Base-by-base conservation (phyloP, 169 alveolate genomes). In the Babesia bigemina region DNA sequence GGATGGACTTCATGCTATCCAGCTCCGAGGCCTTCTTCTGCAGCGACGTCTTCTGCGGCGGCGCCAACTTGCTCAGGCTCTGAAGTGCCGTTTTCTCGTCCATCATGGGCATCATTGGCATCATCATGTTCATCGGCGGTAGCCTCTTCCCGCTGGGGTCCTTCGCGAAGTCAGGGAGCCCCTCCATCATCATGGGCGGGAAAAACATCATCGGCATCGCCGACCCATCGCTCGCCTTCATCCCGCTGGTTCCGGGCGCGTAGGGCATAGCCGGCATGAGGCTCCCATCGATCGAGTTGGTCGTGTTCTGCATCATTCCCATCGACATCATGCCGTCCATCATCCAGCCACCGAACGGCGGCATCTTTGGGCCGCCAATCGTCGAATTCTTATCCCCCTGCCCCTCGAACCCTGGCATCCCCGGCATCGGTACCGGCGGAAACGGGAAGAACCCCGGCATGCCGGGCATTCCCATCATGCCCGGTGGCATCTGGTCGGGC, bases 161-260 rank as follows among this genome's bases (percentile, higher is more conserved):
- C 57, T 72, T 72, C 59, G 57, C 33, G 28, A 67, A 71, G 13
- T 59, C 72, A 4, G 70, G 62, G 6, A 47, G 1, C 39, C 72
- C 72, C 3, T 71, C 71, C 76, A 39, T 75, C 71, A 62, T 62
- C 85, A 81, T 81, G 24, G 88, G 75, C 48, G 58, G 77, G 24
- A 16, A 53, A 22, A 53, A 67, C 76, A 67, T 53, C 76, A 67
- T 67, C 45, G 76, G 76, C 76, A 67, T 67, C 22, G 55, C 9
- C 28, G 76, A 53, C n/a, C 55, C 56, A 0, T 67, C 76, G 2
- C 19, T 33, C 0, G 50, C 6, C 39, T 67, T 67, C 65, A 53
- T 28, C 10, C 52, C 65, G 24, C 33, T 24, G 7, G 55, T 11
- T 10, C 67, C 63, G 24, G 76, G 44, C 29, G 76, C 65, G 11